phyloP scores from a whole-genome alignment of 2,329 filamentous ascomycete genomes.

The Alternaria longipes region DNA sequence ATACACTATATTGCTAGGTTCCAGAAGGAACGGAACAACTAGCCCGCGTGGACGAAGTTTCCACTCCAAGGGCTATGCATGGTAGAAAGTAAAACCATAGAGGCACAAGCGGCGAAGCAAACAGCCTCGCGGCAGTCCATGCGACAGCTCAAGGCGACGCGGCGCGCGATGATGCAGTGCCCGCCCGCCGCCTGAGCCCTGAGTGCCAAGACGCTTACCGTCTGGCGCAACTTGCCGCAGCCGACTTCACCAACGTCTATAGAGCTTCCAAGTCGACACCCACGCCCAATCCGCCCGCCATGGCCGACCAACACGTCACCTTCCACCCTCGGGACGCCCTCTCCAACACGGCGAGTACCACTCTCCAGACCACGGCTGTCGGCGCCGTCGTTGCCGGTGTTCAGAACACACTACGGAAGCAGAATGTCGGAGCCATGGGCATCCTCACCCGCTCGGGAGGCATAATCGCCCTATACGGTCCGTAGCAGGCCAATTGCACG shows the following conservation, averaged over 20 bases:
- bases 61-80: background rate
- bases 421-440: constrained; percentile 81
- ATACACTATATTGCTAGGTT: constrained; percentile 10
- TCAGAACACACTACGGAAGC: constrained; percentile 85
- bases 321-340: constrained; percentile 82
- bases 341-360: constrained; percentile 70
- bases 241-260: constrained; percentile 12
- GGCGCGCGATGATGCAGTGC: constrained; percentile 21
- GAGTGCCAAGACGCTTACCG: constrained; percentile 16
- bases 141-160: constrained; percentile 11
- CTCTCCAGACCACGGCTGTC: constrained; percentile 69
- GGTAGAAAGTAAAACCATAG: background rate
- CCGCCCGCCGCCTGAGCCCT: constrained; percentile 5
- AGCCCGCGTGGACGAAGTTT: background rate
- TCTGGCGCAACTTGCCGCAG: constrained; percentile 14
- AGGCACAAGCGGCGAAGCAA: constrained; percentile 1
- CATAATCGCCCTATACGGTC: constrained; percentile 75
- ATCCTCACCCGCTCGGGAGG: constrained; percentile 82
- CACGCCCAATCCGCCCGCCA: constrained; percentile 44
- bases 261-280: constrained; percentile 25
- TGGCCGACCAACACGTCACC: constrained; percentile 46
- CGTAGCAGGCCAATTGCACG: constrained; percentile 30
- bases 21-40: background rate
- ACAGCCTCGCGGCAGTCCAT: background rate
- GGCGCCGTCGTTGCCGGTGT: constrained; percentile 79